A percentile compares a stretch with the other conserved stretches of the same genome.
phyloP scores from a whole-genome alignment of 805 yeast species.

The Yarrowia keelungensis region DNA sequence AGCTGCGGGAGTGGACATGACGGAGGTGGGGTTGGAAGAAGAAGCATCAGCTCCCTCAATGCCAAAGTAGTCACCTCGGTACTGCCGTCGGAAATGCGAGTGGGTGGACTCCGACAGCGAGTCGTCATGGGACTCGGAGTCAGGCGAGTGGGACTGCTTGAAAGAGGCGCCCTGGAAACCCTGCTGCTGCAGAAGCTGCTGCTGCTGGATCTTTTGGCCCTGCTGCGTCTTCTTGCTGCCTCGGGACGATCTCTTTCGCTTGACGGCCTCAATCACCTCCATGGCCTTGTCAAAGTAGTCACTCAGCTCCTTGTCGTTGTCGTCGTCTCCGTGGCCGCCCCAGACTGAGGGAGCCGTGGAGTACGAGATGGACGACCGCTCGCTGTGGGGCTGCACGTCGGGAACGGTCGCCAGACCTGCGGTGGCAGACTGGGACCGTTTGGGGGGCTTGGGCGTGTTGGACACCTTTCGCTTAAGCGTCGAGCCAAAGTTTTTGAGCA shows the following conservation, averaged over 20 bases:
- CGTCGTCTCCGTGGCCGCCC: conserved; percentile 36
- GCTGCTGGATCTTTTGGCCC: background rate
- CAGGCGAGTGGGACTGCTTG: conserved; percentile 3
- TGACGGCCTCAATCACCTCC: conserved; percentile 38
- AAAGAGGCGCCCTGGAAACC: background rate
- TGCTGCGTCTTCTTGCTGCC: conserved; percentile 25
- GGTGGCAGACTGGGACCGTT: conserved; percentile 26
- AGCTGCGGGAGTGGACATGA: conserved; percentile 30
- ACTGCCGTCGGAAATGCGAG: conserved; percentile 28
- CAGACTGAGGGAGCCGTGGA: conserved; percentile 16
- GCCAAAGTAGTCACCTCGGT: conserved; percentile 37
- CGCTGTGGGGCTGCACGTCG: conserved; percentile 24
- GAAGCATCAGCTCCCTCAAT: conserved; percentile 21
- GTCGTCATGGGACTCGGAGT: conserved; percentile 26
- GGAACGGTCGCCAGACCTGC: conserved; percentile 29
- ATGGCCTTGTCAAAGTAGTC: conserved; percentile 39
- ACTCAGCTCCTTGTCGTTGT: conserved; percentile 36
- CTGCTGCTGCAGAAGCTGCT: conserved; percentile 9
- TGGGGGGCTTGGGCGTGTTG: conserved; percentile 27
- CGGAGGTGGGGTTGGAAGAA: conserved; percentile 18
- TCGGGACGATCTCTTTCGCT: conserved; percentile 27
- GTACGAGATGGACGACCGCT: conserved; percentile 4
- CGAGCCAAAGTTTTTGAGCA: conserved; percentile 35
- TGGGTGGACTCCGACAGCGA: conserved; percentile 27
- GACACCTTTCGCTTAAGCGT: conserved; percentile 31